Base-by-base conservation (phyloP, 495 filamentous ascomycete species). In the Penicillium malachiteum region DNA sequence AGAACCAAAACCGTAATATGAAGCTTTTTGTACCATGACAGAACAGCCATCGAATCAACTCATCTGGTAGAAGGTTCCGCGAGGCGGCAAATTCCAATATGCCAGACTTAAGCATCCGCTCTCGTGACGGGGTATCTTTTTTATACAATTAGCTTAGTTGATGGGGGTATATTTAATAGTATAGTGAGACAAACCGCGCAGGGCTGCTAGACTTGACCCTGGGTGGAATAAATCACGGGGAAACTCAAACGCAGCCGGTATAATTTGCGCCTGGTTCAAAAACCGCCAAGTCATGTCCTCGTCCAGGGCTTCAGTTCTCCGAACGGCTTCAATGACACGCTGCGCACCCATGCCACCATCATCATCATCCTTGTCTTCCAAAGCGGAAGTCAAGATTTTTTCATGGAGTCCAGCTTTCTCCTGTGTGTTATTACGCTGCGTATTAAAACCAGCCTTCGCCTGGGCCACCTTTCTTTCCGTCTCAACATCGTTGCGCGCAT, bases 11-110 rank as follows among this genome's bases (percentile, higher is more conserved):
- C 21, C 21, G 21, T 4, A 26, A 7, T 5, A 32, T 44, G 33
- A 7, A 16, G 12, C 7, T 8, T 16, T 6, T 31, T 14, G 26
- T 8, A 55, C 52, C 26, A 41, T 90, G 84, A 39, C 84, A 73
- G 10, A 95, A 72, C 3, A 93, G 79, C 91, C 91, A 96, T 16
- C 75, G 46, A 18, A 91, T 76, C 16, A 95, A 62, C 52, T 90
- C 84, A 49, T 91, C 83, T 1, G 92, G 86, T 6, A 94, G 71
- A 12, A 69, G 69, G 35, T 74, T 69, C 52, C 76, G 78, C 14
- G 65, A 65, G 30, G 86, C 73, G 16, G 87, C 79, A 55, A 84
- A 78, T 56, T 83, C 81, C 1, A 87, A 73, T 52, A 86, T 78
- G 1, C 91, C 91, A 44, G 87, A 86, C 40, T 89, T 70, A 55